Evolutionary conservation across 2,329 filamentous ascomycete genomes (phyloP).

Genomic region (Botrytis squamosa): DNA sequence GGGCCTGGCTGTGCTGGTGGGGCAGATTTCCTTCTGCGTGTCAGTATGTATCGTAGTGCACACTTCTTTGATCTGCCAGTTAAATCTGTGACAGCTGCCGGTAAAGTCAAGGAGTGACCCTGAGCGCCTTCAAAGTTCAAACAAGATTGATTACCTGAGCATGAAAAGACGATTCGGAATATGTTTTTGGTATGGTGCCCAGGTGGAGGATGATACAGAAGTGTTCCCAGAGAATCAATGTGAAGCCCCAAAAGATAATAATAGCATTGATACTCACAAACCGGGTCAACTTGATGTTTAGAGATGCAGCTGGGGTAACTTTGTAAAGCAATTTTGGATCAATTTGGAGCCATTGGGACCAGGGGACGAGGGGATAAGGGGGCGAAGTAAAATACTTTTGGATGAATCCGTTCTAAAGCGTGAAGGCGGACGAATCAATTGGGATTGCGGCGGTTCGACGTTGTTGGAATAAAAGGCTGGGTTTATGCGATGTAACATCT

Average conservation of each 20-base stretch:
- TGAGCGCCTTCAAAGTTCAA: slow-evolving; percentile 15
- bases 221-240: not conserved
- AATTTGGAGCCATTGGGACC: slow-evolving; percentile 2
- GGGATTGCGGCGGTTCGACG: slow-evolving; percentile 1
- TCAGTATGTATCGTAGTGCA: slow-evolving; percentile 7
- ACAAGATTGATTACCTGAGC: slow-evolving; percentile 17
- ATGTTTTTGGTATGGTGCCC: slow-evolving; percentile 10
- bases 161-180: not conserved
- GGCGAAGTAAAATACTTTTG: slow-evolving; percentile 19
- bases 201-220: slow-evolving; percentile 6
- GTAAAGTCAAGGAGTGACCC: slow-evolving; percentile 10
- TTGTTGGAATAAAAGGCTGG: slow-evolving; percentile 15
- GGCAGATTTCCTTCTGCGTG: slow-evolving; percentile 15
- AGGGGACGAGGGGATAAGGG: slow-evolving; percentile 11
- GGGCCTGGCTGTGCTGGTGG: slow-evolving; percentile 23
- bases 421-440: slow-evolving; percentile 8
- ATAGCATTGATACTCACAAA: slow-evolving; percentile 20
- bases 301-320: slow-evolving; percentile 18
- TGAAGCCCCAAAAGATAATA: slow-evolving; percentile 19
- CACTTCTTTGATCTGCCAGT: slow-evolving; percentile 12
- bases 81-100: slow-evolving; percentile 15
- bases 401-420: slow-evolving; percentile 9
- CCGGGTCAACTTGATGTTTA: slow-evolving; percentile 13
- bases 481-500: slow-evolving; percentile 22
- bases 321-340: not conserved